Percentiles rank a stretch among this genome's conserved stretches.
phyloP scores from a whole-genome alignment of 106 monocot species.

The Dendrobium catenatum region DNA sequence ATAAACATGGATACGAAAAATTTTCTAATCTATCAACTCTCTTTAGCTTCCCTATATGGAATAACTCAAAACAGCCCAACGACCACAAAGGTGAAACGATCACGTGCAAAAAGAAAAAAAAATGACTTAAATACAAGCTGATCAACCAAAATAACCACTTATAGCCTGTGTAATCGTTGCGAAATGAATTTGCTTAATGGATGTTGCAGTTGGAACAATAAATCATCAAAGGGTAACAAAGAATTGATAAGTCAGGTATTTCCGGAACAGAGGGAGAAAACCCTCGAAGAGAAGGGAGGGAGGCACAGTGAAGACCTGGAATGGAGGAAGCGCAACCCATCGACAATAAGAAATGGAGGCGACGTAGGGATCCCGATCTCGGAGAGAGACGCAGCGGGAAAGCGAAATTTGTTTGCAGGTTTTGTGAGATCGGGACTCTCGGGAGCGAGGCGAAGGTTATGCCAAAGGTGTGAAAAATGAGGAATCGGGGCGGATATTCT shows the following conservation, averaged over 20 bases:
- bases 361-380: not conserved
- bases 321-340: slow-evolving; percentile 8
- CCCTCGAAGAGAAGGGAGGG: not conserved
- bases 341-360: not conserved
- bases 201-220: not conserved
- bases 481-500: too few species aligned
- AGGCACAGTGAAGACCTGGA: not conserved
- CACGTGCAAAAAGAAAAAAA: too few species aligned
- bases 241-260: not conserved
- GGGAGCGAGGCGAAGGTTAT: not conserved
- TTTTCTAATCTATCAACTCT: too few species aligned
- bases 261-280: not conserved
- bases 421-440: not conserved
- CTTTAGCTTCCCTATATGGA: too few species aligned
- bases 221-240: not conserved
- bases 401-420: not conserved
- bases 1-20: too few species aligned
- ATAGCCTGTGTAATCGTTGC: not conserved
- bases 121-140: too few species aligned
- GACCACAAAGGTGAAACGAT: too few species aligned
- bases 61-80: too few species aligned
- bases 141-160: too few species aligned
- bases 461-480: too few species aligned
- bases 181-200: not conserved
- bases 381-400: not conserved